These are phyloP conservation scores for Yamadazyma blattariae DNA, from an alignment of 1,139 yeast genomes.

Conservation along the genomic window DNA sequence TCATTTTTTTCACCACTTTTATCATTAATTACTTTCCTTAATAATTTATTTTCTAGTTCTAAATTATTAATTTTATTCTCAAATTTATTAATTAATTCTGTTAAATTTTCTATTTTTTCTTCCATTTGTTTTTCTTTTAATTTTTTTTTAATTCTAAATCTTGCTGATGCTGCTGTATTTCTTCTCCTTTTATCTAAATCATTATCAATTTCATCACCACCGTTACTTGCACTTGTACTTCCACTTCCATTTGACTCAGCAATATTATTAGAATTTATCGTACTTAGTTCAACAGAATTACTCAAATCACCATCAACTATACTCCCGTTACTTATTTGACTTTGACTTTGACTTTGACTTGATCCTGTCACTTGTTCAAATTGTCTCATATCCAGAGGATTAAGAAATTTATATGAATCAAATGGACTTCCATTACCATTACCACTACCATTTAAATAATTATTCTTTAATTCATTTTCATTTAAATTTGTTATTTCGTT, in stretches of 20 bases:
- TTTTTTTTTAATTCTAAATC: conserved; percentile 62
- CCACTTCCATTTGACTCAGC: not conserved
- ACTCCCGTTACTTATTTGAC: not conserved
- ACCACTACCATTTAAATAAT: not conserved
- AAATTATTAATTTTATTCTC: conserved; percentile 46
- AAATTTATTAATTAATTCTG: conserved; percentile 34
- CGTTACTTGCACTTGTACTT: not conserved
- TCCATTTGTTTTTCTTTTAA: conserved; percentile 59
- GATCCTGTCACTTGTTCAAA: too few relatives aligned
- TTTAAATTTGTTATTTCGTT: not conserved
- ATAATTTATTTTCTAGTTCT: conserved; percentile 82
- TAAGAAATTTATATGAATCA: not conserved
- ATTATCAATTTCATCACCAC: conserved; percentile 9
- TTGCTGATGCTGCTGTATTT: conserved; percentile 62
- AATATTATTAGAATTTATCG: not conserved
- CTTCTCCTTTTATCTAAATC: conserved; percentile 48
- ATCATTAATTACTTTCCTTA: conserved; percentile 56
- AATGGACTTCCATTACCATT: not conserved
- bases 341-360: not conserved
- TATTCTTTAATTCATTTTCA: not conserved
- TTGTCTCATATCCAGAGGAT: conserved; percentile 1
- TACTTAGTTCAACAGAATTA: too few relatives aligned
- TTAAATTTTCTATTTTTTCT: conserved; percentile 42
- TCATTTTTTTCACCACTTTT: conserved; percentile 47
- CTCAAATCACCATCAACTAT: too few relatives aligned